These are phyloP conservation scores for Penicillium soppii DNA, from an alignment of 495 filamentous ascomycete species.

Conservation along the genomic window DNA sequence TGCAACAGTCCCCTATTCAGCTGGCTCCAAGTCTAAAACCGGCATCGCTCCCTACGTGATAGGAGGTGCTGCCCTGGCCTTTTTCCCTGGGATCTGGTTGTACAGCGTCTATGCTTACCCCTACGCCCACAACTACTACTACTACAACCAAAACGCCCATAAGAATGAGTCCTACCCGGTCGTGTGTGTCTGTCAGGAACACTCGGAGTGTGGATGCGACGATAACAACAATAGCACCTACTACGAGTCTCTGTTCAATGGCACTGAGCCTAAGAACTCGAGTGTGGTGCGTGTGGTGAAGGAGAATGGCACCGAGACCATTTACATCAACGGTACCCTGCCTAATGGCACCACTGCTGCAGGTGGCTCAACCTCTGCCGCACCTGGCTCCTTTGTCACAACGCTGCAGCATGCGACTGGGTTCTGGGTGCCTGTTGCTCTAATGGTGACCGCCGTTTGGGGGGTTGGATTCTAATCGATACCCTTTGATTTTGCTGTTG, in stretches of 20 bases:
- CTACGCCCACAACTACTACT: slow-evolving; percentile 65
- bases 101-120: slow-evolving; percentile 55
- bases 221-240: slow-evolving; percentile 62
- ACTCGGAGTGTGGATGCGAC: slow-evolving; percentile 79
- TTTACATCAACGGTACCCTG: slow-evolving; percentile 83
- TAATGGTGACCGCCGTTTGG: slow-evolving; percentile 52
- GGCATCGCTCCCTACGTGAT: slow-evolving; percentile 62
- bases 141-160: slow-evolving; percentile 40
- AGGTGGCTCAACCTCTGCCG: slow-evolving; percentile 9
- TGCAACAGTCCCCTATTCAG: slow-evolving; percentile 61
- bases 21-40: slow-evolving; percentile 56
- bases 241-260: slow-evolving; percentile 58
- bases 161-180: slow-evolving; percentile 72
- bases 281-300: slow-evolving; percentile 58
- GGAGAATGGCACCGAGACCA: slow-evolving; percentile 72
- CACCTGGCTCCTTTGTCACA: slow-evolving; percentile 30
- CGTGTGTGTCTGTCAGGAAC: slow-evolving; percentile 69
- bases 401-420: slow-evolving; percentile 47
- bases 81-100: slow-evolving; percentile 63
- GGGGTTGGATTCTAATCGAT: slow-evolving; percentile 20
- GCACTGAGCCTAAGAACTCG: slow-evolving; percentile 66
- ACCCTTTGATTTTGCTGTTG: not conserved
- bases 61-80: slow-evolving; percentile 53
- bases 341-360: slow-evolving; percentile 77
- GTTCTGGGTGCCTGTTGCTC: slow-evolving; percentile 60